Conservation (phyloP, 495 filamentous ascomycete genomes). For the Xylaria sp. region DNA sequence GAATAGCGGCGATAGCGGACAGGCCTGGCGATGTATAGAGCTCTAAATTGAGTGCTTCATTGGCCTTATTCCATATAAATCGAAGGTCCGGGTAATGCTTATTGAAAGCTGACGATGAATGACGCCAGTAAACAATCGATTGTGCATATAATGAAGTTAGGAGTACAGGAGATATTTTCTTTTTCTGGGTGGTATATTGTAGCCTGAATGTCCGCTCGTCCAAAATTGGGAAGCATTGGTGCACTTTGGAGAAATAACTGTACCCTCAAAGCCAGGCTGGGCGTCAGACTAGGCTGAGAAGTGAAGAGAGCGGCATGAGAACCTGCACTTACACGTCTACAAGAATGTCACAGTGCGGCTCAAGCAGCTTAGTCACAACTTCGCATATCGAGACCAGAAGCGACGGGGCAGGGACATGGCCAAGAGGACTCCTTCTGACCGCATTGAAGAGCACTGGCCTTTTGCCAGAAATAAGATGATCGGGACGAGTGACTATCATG, state of each 20-base stretch:
- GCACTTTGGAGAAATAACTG: conserved; percentile 5
- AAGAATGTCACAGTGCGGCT: background rate
- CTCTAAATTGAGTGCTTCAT: conserved; percentile 1
- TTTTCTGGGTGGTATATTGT: background rate
- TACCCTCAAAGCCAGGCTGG: background rate
- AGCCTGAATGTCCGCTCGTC: conserved; percentile 10
- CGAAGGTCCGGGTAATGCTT: background rate
- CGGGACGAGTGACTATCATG: background rate
- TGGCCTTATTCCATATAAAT: conserved; percentile 13
- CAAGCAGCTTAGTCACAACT: conserved; percentile 2
- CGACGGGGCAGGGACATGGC: background rate
- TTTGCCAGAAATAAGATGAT: background rate
- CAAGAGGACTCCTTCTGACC: conserved; percentile 3
- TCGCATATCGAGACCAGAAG: background rate
- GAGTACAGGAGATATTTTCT: conserved; percentile 1
- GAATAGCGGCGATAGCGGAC: background rate
- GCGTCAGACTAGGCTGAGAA: background rate
- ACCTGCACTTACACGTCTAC: conserved; percentile 3
- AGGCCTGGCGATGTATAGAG: background rate
- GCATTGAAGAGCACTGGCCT: background rate
- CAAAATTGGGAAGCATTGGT: background rate
- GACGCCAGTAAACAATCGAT: background rate
- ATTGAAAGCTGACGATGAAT: background rate
- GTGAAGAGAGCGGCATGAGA: background rate
- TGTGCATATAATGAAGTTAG: background rate